Percentiles rank a stretch among this genome's conserved stretches.
Conservation (phyloP, 805 yeast genomes). For the Ogataea corticis region DNA sequence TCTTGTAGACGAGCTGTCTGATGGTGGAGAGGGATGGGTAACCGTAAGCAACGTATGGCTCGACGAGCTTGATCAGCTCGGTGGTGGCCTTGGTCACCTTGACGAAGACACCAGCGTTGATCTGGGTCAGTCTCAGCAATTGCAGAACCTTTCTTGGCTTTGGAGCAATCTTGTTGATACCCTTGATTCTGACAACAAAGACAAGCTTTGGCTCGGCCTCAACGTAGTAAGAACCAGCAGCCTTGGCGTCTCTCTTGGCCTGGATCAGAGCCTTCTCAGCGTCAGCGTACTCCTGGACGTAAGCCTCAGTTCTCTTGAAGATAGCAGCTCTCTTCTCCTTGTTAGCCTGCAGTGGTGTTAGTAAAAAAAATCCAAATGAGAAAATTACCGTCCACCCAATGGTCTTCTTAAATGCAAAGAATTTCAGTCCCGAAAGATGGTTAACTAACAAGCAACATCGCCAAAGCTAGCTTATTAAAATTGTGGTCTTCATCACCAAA, state of each 20-base stretch:
- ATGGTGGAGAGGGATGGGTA: slow-evolving; percentile 92
- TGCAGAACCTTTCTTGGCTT: slow-evolving; percentile 99
- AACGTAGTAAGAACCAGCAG: slow-evolving; percentile 91
- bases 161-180: slow-evolving; percentile 98
- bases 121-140: slow-evolving; percentile 89
- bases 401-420: slow-evolving; percentile 4
- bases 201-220: slow-evolving; percentile 94
- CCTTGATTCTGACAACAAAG: slow-evolving; percentile 97
- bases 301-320: slow-evolving; percentile 94
- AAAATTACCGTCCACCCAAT: slow-evolving; percentile 2
- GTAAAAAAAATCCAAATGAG: slow-evolving; percentile 19
- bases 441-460: slow-evolving; percentile 73
- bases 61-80: slow-evolving; percentile 90
- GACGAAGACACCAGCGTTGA: slow-evolving; percentile 93
- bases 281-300: slow-evolving; percentile 90
- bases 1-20: slow-evolving; percentile 93
- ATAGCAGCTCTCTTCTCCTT: slow-evolving; percentile 47
- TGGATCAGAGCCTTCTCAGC: slow-evolving; percentile 85
- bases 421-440: slow-evolving; percentile 87
- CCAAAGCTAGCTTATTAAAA: slow-evolving; percentile 62
- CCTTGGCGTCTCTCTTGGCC: slow-evolving; percentile 93
- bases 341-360: slow-evolving; percentile 39
- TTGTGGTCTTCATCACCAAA: slow-evolving; percentile 49
- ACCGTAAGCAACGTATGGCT: slow-evolving; percentile 97
- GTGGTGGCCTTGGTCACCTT: slow-evolving; percentile 94